A percentile compares a stretch with the other conserved stretches of the same genome.
Evolutionary conservation across 108 stramenopile species (phyloP).

Genomic region (Skeletonema grethae): DNA sequence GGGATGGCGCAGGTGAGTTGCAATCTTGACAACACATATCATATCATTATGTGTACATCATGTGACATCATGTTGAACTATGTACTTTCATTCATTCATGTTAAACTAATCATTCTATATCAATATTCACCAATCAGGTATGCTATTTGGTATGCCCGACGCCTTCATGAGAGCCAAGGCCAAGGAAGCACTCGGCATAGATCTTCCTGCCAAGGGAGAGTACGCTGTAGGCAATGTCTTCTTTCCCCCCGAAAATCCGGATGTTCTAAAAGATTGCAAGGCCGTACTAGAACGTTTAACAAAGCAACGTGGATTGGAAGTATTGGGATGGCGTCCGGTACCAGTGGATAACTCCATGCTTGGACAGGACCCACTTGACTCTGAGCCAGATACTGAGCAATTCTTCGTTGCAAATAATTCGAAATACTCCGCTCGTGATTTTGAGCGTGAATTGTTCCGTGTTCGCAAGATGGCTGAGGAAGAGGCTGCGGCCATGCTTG

Average conservation of each 20-base stretch:
- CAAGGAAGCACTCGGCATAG: constrained; percentile 65
- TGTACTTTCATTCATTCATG: not conserved
- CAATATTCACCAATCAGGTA: constrained; percentile 50
- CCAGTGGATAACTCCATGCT: constrained; percentile 91
- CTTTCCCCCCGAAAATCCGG: constrained; percentile 86
- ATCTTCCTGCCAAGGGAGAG: constrained; percentile 83
- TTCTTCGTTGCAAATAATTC: constrained; percentile 74
- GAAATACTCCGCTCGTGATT: constrained; percentile 61
- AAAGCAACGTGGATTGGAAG: constrained; percentile 74
- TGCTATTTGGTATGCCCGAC: constrained; percentile 95
- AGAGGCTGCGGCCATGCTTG: constrained; percentile 77
- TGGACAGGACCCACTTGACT: constrained; percentile 88
- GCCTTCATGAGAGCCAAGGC: constrained; percentile 91
- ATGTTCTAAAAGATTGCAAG: constrained; percentile 77
- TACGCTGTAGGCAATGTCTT: constrained; percentile 96
- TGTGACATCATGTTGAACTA: constrained; percentile 4
- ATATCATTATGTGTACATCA: constrained; percentile 2
- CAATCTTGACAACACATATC: not conserved
- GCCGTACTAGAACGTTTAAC: constrained; percentile 79
- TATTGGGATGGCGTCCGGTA: constrained; percentile 89
- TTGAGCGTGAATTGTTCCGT: constrained; percentile 92
- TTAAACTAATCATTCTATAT: not conserved
- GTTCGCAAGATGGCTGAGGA: constrained; percentile 88
- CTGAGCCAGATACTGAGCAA: constrained; percentile 91
- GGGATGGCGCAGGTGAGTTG: constrained; percentile 90